Conservation (phyloP, 1,139 yeast genomes). For the Hemisphaericaspora xylanilytica region DNA sequence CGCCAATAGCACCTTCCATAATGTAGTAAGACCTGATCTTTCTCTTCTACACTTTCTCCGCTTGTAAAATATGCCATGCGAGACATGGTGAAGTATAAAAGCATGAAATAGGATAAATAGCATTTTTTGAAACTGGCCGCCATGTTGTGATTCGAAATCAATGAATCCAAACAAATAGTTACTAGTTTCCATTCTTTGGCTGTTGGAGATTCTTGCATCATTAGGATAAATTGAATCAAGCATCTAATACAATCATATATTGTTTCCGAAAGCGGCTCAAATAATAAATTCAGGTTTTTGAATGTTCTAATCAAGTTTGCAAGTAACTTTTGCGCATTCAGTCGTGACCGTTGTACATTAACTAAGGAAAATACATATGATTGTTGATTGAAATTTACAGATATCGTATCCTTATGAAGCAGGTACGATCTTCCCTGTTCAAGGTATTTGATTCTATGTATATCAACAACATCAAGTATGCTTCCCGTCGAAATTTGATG, state of each 20-base stretch:
- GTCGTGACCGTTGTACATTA: slow-evolving; percentile 20
- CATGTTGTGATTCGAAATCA: neutral
- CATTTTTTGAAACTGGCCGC: slow-evolving; percentile 1
- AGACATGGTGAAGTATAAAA: slow-evolving; percentile 20
- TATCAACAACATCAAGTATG: slow-evolving; percentile 19
- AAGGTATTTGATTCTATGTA: slow-evolving; percentile 21
- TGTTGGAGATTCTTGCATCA: slow-evolving; percentile 28
- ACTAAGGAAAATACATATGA: slow-evolving; percentile 27
- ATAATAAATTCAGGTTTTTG: slow-evolving; percentile 5
- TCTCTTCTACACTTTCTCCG: neutral
- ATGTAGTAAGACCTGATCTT: neutral
- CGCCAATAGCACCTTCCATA: slow-evolving; percentile 12
- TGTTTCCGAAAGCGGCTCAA: slow-evolving; percentile 11
- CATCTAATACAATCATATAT: slow-evolving; percentile 22
- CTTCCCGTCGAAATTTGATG: slow-evolving; percentile 11
- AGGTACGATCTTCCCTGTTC: slow-evolving; percentile 24
- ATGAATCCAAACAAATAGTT: neutral
- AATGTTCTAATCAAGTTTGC: slow-evolving; percentile 15
- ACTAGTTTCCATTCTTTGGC: slow-evolving; percentile 18
- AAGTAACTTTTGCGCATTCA: slow-evolving; percentile 18
- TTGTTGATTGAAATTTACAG: slow-evolving; percentile 20
- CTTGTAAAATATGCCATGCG: slow-evolving; percentile 7
- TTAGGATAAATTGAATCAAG: slow-evolving; percentile 33
- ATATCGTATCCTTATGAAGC: slow-evolving; percentile 19
- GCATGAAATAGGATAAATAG: slow-evolving; percentile 22